Evolutionary conservation across 1,284 basidiomycete genomes (phyloP).

Genomic region (Schizophyllum commune): DNA sequence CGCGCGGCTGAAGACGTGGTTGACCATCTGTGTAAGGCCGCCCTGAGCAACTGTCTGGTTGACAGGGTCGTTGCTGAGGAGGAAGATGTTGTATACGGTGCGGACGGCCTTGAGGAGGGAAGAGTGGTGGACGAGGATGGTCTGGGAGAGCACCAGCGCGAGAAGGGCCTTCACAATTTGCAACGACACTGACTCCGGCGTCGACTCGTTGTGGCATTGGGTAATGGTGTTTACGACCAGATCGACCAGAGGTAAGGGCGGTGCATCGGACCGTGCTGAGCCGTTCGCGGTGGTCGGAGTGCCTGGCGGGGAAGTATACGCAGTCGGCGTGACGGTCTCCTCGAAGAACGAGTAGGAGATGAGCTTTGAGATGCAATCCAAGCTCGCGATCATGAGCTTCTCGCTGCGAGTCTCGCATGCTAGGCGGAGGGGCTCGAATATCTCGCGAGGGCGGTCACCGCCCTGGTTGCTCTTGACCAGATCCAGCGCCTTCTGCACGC

Average conservation of each 20-base stretch:
- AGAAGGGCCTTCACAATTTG: constrained; percentile 95
- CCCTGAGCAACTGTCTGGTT: constrained; percentile 97
- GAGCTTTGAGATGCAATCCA: constrained; percentile 94
- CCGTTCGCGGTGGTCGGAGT: constrained; percentile 68
- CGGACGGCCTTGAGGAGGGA: constrained; percentile 90
- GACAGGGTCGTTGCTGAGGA: constrained; percentile 81
- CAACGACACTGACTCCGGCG: constrained; percentile 83
- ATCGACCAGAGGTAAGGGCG: constrained; percentile 73
- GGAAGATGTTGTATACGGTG: constrained; percentile 95
- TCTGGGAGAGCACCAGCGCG: constrained; percentile 79
- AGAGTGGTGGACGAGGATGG: constrained; percentile 86
- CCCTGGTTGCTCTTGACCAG: constrained; percentile 69
- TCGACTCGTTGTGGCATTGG: constrained; percentile 81
- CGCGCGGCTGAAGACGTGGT: constrained; percentile 85
- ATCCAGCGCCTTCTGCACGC: constrained; percentile 77
- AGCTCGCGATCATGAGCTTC: constrained; percentile 87
- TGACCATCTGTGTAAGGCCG: constrained; percentile 93
- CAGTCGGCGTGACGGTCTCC: constrained; percentile 45
- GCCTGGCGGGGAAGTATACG: constrained; percentile 26
- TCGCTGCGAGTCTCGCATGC: constrained; percentile 92
- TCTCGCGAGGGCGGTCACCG: constrained; percentile 70
- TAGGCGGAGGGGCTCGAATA: constrained; percentile 87
- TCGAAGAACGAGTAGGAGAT: constrained; percentile 94
- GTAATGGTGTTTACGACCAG: constrained; percentile 92
- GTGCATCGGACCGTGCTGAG: constrained; percentile 32